Conservation (phyloP, 2,329 filamentous ascomycete genomes). For the Thelonectria olida region DNA sequence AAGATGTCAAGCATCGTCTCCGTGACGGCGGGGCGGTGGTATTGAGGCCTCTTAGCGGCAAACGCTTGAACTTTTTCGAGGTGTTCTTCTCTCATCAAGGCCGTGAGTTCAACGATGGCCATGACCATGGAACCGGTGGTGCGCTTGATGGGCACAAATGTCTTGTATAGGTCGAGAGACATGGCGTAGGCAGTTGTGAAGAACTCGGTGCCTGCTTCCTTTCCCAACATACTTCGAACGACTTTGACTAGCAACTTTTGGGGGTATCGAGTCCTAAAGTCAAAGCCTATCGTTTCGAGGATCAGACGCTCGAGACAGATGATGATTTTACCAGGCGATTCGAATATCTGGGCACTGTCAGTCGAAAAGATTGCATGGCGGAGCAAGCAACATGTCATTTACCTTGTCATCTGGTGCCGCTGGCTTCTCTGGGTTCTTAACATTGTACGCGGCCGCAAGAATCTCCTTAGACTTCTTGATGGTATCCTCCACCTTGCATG, state of each 20-base stretch:
- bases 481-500: slow-evolving; percentile 98
- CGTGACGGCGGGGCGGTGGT: slow-evolving; percentile 58
- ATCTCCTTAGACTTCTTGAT: slow-evolving; percentile 97
- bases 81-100: slow-evolving; percentile 65
- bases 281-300: slow-evolving; percentile 91
- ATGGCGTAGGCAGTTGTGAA: slow-evolving; percentile 80
- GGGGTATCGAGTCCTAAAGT: slow-evolving; percentile 89
- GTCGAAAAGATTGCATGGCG: not conserved
- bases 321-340: slow-evolving; percentile 79
- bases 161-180: slow-evolving; percentile 90
- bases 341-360: slow-evolving; percentile 72
- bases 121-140: slow-evolving; percentile 86
- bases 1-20: slow-evolving; percentile 92
- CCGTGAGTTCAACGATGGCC: slow-evolving; percentile 82
- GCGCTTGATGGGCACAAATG: slow-evolving; percentile 91
- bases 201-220: slow-evolving; percentile 59
- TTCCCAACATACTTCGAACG: slow-evolving; percentile 63
- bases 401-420: slow-evolving; percentile 85
- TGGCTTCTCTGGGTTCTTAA: slow-evolving; percentile 75
- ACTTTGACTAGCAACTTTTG: slow-evolving; percentile 88
- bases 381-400: slow-evolving; percentile 38
- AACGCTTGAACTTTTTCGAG: slow-evolving; percentile 61
- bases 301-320: slow-evolving; percentile 92
- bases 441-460: slow-evolving; percentile 87
- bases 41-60: slow-evolving; percentile 57